Percentiles rank a stretch among this genome's conserved stretches.
Conservation (phyloP, 352 stramenopile species). For the Globisporangium cylindrosporum region DNA sequence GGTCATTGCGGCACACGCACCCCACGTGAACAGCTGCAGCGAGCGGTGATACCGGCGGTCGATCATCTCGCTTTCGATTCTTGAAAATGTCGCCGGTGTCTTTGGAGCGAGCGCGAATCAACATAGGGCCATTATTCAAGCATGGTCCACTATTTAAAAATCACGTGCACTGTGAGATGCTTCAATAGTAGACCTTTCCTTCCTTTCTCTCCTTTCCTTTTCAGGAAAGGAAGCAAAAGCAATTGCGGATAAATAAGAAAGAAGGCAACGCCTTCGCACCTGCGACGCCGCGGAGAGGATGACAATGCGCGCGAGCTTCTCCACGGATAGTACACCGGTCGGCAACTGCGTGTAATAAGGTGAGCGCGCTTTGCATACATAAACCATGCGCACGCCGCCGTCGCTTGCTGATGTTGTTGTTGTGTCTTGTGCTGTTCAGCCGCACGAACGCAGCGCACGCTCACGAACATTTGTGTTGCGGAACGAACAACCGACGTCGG, state of each 20-base stretch:
- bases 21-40: conserved; percentile 83
- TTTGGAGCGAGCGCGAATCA: not conserved
- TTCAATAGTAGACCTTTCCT: not conserved
- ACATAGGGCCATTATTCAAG: not conserved
- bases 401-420: not conserved
- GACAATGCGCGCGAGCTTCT: not conserved
- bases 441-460: not conserved
- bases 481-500: not conserved
- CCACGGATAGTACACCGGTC: not conserved
- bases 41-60: conserved; percentile 82
- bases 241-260: not conserved
- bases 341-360: not conserved
- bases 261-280: not conserved
- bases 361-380: not conserved
- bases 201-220: not conserved
- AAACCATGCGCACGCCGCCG: not conserved
- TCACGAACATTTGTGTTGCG: not conserved
- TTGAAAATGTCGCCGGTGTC: not conserved
- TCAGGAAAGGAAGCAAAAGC: not conserved
- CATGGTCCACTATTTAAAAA: not conserved
- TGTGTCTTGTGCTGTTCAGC: not conserved
- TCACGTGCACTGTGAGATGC: not conserved
- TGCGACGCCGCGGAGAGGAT: not conserved
- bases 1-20: conserved; percentile 73
- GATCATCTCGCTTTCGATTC: conserved; percentile 49